Percentiles rank a stretch among this genome's conserved stretches.
These are phyloP conservation scores for Symbiodinium pilosum DNA, from an alignment of 73 alveolate genomes.

Conservation along the genomic window DNA sequence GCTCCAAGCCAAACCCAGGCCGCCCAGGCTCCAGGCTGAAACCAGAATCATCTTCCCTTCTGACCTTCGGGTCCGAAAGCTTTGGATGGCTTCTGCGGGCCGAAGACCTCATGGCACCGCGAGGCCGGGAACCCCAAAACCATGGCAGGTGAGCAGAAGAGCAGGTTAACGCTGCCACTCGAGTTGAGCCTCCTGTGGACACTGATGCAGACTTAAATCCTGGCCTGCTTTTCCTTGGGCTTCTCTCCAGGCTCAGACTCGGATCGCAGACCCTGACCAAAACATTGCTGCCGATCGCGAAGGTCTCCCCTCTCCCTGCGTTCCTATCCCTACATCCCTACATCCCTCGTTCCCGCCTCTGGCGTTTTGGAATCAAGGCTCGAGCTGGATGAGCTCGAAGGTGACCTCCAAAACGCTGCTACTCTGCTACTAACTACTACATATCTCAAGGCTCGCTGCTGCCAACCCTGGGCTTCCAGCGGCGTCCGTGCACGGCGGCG, in stretches of 20 bases:
- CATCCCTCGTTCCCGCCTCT: not conserved
- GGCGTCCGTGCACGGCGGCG: slow-evolving; percentile 6
- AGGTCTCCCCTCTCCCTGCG: not conserved
- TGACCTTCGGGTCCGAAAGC: not conserved
- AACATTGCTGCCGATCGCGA: not conserved
- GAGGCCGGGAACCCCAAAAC: not conserved
- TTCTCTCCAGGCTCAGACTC: not conserved
- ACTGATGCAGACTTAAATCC: no score
- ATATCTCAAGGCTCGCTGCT: no score
- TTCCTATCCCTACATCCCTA: not conserved
- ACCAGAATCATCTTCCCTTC: no score
- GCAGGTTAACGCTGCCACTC: not conserved
- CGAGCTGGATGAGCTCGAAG: slow-evolving; percentile 4
- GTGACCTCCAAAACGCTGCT: no score
- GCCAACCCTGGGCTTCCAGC: not conserved
- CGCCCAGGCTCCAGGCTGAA: no score
- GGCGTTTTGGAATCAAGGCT: not conserved
- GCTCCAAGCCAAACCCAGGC: no score
- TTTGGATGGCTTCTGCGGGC: slow-evolving; percentile 18
- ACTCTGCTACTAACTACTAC: no score
- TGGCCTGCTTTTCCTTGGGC: not conserved
- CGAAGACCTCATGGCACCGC: slow-evolving; percentile 31
- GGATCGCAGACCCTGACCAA: slow-evolving; percentile 9
- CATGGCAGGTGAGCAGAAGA: not conserved
- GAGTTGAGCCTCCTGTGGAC: not conserved